Percentiles rank a stretch among this genome's conserved stretches.
Evolutionary conservation across 352 stramenopile species (phyloP).

Genomic region (Globisporangium okanoganense): DNA sequence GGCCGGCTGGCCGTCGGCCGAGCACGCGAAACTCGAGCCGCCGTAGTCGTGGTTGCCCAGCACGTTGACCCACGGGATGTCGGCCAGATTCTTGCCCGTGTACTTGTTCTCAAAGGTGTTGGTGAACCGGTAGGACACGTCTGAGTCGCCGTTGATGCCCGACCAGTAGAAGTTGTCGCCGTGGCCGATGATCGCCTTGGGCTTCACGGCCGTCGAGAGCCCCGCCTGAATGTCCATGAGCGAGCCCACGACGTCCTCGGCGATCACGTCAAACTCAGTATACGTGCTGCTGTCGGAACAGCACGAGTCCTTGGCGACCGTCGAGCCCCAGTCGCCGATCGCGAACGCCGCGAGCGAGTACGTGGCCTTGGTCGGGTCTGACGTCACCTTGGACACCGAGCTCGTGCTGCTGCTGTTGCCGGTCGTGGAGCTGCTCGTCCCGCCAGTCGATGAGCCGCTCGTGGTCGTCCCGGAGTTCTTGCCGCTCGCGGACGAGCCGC

Average conservation of each 20-base stretch:
- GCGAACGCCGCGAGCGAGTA: slow-evolving; percentile 55
- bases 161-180: slow-evolving; percentile 86
- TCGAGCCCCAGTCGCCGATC: slow-evolving; percentile 77
- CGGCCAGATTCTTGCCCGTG: slow-evolving; percentile 32
- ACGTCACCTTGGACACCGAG: slow-evolving; percentile 9
- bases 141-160: slow-evolving; percentile 45
- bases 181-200: slow-evolving; percentile 52
- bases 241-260: slow-evolving; percentile 61
- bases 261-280: slow-evolving; percentile 64
- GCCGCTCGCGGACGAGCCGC: not conserved
- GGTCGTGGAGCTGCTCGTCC: not conserved
- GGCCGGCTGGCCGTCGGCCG: slow-evolving; percentile 28
- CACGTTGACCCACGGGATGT: slow-evolving; percentile 81
- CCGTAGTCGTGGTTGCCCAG: slow-evolving; percentile 87
- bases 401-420: not conserved
- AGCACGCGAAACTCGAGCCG: slow-evolving; percentile 74
- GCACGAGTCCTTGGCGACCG: slow-evolving; percentile 60
- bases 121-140: slow-evolving; percentile 67
- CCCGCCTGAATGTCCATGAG: slow-evolving; percentile 42
- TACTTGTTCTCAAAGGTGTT: slow-evolving; percentile 83
- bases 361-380: slow-evolving; percentile 17
- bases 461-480: slow-evolving; percentile 2
- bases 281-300: slow-evolving; percentile 53
- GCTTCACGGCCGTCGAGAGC: slow-evolving; percentile 26
- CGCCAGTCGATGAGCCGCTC: slow-evolving; percentile 1